phyloP scores from a whole-genome alignment of 2,329 filamentous ascomycete species.

The Scortechinia acanthostroma region DNA sequence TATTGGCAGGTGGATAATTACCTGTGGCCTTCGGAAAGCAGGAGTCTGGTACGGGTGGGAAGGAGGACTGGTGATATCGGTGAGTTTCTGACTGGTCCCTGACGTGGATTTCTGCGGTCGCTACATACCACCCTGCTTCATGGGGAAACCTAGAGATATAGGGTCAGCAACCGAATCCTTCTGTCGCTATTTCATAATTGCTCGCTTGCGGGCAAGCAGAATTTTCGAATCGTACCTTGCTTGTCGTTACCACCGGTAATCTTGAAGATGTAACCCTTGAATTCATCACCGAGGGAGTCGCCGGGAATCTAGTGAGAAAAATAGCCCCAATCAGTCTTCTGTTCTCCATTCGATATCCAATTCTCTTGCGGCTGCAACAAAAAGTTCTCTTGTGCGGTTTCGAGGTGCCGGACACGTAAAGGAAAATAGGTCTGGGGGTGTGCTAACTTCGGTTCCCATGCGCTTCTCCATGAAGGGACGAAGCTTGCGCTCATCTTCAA shows the following conservation, averaged over 20 bases:
- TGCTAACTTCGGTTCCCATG: conserved; percentile 37
- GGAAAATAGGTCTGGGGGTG: not conserved
- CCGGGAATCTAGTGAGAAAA: conserved; percentile 72
- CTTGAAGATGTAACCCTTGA: conserved; percentile 99
- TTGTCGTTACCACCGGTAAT: conserved; percentile 99
- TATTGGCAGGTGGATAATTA: not conserved
- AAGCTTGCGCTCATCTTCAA: conserved; percentile 99
- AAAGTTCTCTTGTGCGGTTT: too few relatives aligned
- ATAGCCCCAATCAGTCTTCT: conserved; percentile 47
- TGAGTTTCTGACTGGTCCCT: not conserved
- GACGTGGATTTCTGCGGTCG: not conserved
- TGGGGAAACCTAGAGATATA: conserved; percentile 60
- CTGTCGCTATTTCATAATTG: not conserved
- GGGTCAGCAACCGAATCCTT: not conserved
- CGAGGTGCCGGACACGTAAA: conserved; percentile 4
- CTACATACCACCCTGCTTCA: conserved; percentile 99
- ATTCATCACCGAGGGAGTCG: conserved; percentile 95
- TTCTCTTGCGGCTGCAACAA: conserved; percentile 7
- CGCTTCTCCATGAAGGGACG: conserved; percentile 98
- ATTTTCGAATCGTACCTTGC: conserved; percentile 63
- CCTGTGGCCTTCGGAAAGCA: conserved; percentile 91
- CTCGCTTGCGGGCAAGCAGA: not conserved
- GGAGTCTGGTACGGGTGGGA: conserved; percentile 94
- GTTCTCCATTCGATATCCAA: conserved; percentile 23
- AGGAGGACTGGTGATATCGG: not conserved